phyloP scores from a whole-genome alignment of 2,329 filamentous ascomycete species.

The Colletotrichum lupini region DNA sequence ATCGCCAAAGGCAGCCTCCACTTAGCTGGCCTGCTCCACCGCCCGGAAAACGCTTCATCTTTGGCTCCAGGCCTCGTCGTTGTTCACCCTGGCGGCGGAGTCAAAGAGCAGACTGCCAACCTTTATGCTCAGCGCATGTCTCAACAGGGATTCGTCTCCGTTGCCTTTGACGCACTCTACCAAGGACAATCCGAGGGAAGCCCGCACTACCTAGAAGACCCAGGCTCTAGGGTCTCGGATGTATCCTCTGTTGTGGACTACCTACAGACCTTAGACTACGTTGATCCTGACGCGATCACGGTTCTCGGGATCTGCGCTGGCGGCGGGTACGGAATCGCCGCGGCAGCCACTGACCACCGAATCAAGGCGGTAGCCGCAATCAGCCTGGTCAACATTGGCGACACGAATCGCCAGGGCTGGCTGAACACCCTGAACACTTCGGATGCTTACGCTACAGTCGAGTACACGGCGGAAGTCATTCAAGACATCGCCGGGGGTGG shows the following conservation, averaged over 20 bases:
- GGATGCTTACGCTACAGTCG: too few species aligned
- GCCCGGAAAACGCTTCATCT: neutral
- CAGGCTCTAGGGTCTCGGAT: slow-evolving; percentile 50
- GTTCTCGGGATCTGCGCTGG: slow-evolving; percentile 51
- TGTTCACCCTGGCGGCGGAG: slow-evolving; percentile 43
- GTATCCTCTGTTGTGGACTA: slow-evolving; percentile 48
- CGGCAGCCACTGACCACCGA: slow-evolving; percentile 49
- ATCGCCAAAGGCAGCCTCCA: slow-evolving; percentile 3
- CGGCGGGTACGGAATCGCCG: slow-evolving; percentile 48
- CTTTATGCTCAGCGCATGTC: slow-evolving; percentile 45
- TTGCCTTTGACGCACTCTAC: slow-evolving; percentile 51
- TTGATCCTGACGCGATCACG: slow-evolving; percentile 49
- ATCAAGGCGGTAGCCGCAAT: slow-evolving; percentile 50
- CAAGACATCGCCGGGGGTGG: neutral
- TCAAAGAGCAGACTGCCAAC: slow-evolving; percentile 52
- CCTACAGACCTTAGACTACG: slow-evolving; percentile 41
- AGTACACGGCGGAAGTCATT: neutral
- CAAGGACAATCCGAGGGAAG: slow-evolving; percentile 49
- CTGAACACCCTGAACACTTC: neutral
- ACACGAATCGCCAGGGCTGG: slow-evolving; percentile 39
- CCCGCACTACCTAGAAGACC: slow-evolving; percentile 51
- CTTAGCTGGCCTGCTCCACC: neutral
- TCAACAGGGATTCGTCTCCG: slow-evolving; percentile 44
- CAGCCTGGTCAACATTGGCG: slow-evolving; percentile 45
- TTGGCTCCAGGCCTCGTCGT: slow-evolving; percentile 41